Evolutionary conservation across 148 eudicot species (phyloP).

Genomic region (Rhododendron mucronatum): DNA sequence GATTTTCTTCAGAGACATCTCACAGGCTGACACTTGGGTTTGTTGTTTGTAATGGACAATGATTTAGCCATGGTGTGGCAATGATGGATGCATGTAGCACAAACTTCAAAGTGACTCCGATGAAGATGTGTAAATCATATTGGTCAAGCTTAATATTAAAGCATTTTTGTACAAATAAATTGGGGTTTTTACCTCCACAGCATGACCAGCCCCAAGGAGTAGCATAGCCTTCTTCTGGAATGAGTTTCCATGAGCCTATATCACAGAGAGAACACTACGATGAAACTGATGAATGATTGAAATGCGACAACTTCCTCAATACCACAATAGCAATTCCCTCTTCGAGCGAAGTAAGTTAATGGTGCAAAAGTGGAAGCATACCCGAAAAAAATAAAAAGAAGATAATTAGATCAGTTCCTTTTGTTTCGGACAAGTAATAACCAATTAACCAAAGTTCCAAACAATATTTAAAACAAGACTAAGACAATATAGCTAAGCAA

Average conservation of each 20-base stretch:
- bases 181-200: slow-evolving; percentile 52
- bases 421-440: background rate
- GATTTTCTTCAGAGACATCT: background rate
- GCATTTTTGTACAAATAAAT: slow-evolving; percentile 22
- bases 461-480: background rate
- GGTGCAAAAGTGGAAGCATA: background rate
- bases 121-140: background rate
- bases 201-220: slow-evolving; percentile 70
- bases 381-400: background rate
- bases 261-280: slow-evolving; percentile 5
- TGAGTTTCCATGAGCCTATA: slow-evolving; percentile 86
- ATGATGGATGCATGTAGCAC: background rate
- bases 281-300: slow-evolving; percentile 1
- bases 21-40: background rate
- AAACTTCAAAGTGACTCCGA: background rate
- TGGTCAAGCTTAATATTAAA: slow-evolving; percentile 23
- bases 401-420: background rate
- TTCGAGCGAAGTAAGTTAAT: background rate
- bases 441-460: background rate
- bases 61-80: background rate
- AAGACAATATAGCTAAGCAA: background rate
- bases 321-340: background rate
- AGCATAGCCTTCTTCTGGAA: slow-evolving; percentile 93
- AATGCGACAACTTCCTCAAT: background rate
- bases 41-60: background rate